phyloP scores from a whole-genome alignment of 768 basidiomycete species.

The Agrocybe pediades region DNA sequence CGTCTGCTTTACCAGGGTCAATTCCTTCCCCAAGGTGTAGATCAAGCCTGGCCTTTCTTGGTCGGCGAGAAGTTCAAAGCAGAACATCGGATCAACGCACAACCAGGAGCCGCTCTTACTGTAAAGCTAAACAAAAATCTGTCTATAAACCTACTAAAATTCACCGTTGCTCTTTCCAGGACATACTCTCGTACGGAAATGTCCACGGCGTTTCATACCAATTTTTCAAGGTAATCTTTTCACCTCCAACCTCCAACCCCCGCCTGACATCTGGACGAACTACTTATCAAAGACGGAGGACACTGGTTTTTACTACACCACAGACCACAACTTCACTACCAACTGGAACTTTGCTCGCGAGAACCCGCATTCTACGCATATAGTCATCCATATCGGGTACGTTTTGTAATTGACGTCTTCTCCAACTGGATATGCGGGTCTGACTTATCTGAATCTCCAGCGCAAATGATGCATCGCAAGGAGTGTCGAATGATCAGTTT shows the following conservation, averaged over 20 bases:
- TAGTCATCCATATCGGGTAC: slow-evolving; percentile 60
- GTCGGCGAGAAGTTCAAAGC: slow-evolving; percentile 52
- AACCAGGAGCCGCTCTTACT: slow-evolving; percentile 54
- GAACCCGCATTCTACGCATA: slow-evolving; percentile 45
- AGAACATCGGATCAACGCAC: slow-evolving; percentile 52
- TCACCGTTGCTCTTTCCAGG: slow-evolving; percentile 34
- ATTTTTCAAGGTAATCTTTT: slow-evolving; percentile 42
- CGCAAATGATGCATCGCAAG: slow-evolving; percentile 58
- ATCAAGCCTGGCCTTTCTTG: slow-evolving; percentile 60
- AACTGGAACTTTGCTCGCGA: slow-evolving; percentile 58
- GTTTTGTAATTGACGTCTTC: slow-evolving; percentile 12
- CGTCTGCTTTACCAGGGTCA: slow-evolving; percentile 41
- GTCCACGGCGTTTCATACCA: slow-evolving; percentile 53
- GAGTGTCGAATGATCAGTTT: slow-evolving; percentile 44
- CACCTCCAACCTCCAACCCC: slow-evolving; percentile 3
- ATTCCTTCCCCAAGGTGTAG: slow-evolving; percentile 52
- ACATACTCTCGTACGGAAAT: slow-evolving; percentile 53
- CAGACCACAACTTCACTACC: slow-evolving; percentile 62
- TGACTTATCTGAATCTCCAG: slow-evolving; percentile 20
- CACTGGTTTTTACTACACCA: slow-evolving; percentile 52
- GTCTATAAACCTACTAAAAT: neutral
- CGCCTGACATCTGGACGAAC: neutral
- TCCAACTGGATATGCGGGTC: neutral
- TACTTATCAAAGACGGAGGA: slow-evolving; percentile 49
- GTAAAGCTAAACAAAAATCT: slow-evolving; percentile 21